These are phyloP conservation scores for Aspergillus tanneri DNA, from an alignment of 2,329 filamentous ascomycete species.

Conservation along the genomic window DNA sequence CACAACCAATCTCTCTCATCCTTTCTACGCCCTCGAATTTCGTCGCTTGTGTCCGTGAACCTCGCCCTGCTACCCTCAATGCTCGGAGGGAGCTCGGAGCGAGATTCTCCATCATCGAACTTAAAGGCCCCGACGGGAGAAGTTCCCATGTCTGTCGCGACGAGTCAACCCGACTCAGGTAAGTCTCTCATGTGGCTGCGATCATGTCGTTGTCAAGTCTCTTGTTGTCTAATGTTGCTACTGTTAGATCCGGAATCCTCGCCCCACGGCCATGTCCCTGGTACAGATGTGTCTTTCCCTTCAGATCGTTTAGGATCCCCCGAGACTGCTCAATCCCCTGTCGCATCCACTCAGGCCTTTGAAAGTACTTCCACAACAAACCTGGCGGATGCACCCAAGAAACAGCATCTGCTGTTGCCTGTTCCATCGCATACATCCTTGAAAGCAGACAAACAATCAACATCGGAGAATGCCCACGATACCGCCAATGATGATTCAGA, in stretches of 20 bases:
- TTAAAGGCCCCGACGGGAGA: conserved; percentile 30
- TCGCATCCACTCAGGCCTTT: conserved; percentile 19
- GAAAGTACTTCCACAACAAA: conserved; percentile 19
- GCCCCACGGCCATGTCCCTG: conserved; percentile 22
- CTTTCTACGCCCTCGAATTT: conserved; percentile 12
- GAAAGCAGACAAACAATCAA: conserved; percentile 36
- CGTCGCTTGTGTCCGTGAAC: conserved; percentile 13
- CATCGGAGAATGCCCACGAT: conserved; percentile 35
- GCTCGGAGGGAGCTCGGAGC: conserved; percentile 36
- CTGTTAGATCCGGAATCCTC: conserved; percentile 27
- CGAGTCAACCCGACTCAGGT: conserved; percentile 30
- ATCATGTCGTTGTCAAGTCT: background rate
- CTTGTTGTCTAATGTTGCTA: conserved; percentile 6
- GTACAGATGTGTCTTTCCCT: conserved; percentile 24
- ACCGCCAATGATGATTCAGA: conserved; percentile 44
- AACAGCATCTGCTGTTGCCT: conserved; percentile 37
- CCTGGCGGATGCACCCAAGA: conserved; percentile 32
- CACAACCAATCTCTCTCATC: conserved; percentile 7
- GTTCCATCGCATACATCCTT: conserved; percentile 42
- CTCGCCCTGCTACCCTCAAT: conserved; percentile 33
- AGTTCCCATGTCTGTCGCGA: conserved; percentile 36
- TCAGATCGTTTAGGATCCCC: conserved; percentile 19
- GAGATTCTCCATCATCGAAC: conserved; percentile 31
- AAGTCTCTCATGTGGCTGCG: conserved; percentile 15
- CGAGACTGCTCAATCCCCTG: conserved; percentile 11